phyloP scores from a whole-genome alignment of 2,329 filamentous ascomycete genomes.

The Coniochaeta sp. region DNA sequence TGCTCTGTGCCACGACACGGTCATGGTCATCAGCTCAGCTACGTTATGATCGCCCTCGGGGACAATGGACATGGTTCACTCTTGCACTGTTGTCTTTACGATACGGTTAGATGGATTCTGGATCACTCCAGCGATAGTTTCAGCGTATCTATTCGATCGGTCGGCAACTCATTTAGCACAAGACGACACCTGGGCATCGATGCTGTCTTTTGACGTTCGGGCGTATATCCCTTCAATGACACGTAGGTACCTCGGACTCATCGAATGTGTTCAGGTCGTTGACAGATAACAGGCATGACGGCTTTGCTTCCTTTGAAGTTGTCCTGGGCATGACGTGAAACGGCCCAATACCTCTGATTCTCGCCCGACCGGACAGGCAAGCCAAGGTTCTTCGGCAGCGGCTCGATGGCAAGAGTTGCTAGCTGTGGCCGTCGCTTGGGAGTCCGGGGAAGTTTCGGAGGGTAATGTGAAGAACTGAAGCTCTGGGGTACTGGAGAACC shows the following conservation, averaged over 20 bases:
- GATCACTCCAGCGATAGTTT: not conserved
- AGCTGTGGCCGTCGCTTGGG: not conserved
- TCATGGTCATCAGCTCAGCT: not conserved
- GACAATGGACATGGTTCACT: not conserved
- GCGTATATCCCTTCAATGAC: not conserved
- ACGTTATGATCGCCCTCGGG: not conserved
- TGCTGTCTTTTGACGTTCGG: not conserved
- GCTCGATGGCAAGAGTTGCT: not conserved
- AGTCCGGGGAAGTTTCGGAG: not conserved
- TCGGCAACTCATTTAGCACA: not conserved
- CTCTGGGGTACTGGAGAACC: too few relatives aligned
- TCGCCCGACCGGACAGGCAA: not conserved
- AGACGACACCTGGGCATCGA: not conserved
- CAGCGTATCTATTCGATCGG: not conserved
- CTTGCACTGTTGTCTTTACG: not conserved
- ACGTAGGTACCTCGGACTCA: not conserved
- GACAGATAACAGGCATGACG: not conserved
- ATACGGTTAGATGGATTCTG: not conserved
- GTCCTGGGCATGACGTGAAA: conserved; percentile 27
- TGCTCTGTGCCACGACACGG: conserved; percentile 4
- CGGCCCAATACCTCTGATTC: conserved; percentile 9
- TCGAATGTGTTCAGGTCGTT: not conserved
- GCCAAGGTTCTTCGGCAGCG: not conserved
- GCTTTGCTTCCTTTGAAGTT: conserved; percentile 9
- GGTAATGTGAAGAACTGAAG: not conserved